Base-by-base conservation (phyloP, 2,329 filamentous ascomycete species). In the Colletotrichum tamarilloi region DNA sequence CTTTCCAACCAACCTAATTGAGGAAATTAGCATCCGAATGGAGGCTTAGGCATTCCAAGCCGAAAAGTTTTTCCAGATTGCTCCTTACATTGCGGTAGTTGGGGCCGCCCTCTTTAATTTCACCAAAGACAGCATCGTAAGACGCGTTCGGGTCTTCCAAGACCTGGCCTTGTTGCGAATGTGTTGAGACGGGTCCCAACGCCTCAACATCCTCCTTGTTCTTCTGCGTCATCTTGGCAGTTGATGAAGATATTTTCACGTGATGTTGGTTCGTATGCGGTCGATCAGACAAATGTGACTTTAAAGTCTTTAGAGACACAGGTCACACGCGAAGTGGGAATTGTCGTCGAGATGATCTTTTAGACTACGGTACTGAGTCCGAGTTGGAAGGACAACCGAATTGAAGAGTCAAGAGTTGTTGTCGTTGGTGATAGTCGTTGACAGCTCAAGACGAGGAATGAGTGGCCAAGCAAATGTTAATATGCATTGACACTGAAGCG, bases 1-100 rank as follows among this genome's bases (percentile, higher is more conserved):
- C 85, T 1, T 84, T 67, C 84, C 83, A 87, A 63, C 84, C 83
- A 59, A 85, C 81, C 83, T 82, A 30, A 22, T 46, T 22, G 19
- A 49, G 52, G 22, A 19, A 28, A 55, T 73, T 46, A 73, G 67
- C 7, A 16, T 62, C 56, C 22, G 8, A 22, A 24, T 19, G 8
- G 42, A 22, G 42, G 42, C 19, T 42, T 16, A 16, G 2, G 8
- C 5, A n/a, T n/a, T n/a, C 16, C 49, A 11, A 5, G 14, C 4
- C 2, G 82, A 75, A 12, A 75, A 75, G 38, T 8, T 42, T 12
- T 72, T 46, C 42, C 19, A 8, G 4, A 49, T 49, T 19, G 19
- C 19, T 49, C 38, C 76, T 74, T 75, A 81, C 79, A 68, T 78
- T 77, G 35, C 78, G 79, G 62, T 81, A 81, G 67, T 81, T 80